Base-by-base conservation (phyloP, 1,139 yeast genomes). In the Sugiyamaella pinicola region DNA sequence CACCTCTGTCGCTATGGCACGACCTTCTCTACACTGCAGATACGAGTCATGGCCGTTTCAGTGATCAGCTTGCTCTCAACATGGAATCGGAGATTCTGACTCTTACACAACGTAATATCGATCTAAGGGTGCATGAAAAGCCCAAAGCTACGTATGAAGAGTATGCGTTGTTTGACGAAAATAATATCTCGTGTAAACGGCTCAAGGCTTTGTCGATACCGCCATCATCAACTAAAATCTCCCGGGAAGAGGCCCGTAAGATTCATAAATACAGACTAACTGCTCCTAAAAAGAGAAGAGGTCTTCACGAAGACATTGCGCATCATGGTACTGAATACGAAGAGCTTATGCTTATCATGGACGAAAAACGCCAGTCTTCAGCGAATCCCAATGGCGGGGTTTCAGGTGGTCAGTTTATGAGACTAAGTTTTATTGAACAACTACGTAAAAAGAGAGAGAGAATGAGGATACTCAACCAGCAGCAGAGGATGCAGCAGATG, bases 1-100 rank as follows among this genome's bases (percentile, higher is more conserved):
- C 95, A 1, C 90, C 85, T 55, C 68, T 87, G 42, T 85, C 96
- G 0, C 73, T 86, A 49, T 91, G 88, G 74, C 91, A 88, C 67
- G 98, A 93, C 66, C 73, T 93, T 64, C 76, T 91, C 60, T 84
- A 86, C 56, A 88, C 88, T 53, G 87, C 96, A 0, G 97, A 91
- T 55, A 82, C 89, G 42, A 80, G 87, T 5, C 66, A 70, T 24
- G 75, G 74, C 28, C 74, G 87, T 57, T 87, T 89, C 67, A 84
- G 90, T 19, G 98, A 93, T 68, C 82, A 82, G 38, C 74, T 89
- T 53, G 83, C 91, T 0, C 69, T 86, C 26, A 83, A 81, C 54
- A 83, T 88, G 83, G 98, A 93, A 68, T 77, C 93, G 12, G 97
- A 91, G 68, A 81, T 90, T 35, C 74, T 91, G 53, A 80, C 89